These are phyloP conservation scores for Starmerella floricola DNA, from an alignment of 805 yeast genomes.

Conservation along the genomic window DNA sequence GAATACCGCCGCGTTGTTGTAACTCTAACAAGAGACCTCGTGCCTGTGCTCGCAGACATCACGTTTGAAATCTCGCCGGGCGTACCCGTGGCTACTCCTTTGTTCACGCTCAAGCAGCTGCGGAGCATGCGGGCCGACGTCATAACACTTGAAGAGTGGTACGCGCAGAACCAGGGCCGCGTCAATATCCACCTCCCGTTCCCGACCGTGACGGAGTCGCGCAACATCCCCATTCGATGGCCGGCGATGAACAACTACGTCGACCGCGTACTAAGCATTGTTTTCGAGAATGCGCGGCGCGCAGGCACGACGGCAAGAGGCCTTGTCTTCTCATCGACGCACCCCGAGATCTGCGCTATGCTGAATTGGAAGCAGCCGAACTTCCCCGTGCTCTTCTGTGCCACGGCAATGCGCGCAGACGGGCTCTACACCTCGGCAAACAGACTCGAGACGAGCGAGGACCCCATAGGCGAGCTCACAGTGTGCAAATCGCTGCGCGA, in stretches of 20 bases:
- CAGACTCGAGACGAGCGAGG: conserved; percentile 25
- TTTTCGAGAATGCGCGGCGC: conserved; percentile 62
- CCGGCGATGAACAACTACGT: conserved; percentile 57
- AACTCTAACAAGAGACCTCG: conserved; percentile 66
- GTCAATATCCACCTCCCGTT: conserved; percentile 24
- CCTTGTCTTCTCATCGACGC: conserved; percentile 71
- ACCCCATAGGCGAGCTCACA: conserved; percentile 21
- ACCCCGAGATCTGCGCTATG: conserved; percentile 82
- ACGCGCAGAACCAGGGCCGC: conserved; percentile 18
- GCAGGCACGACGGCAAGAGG: conserved; percentile 31
- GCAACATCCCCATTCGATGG: conserved; percentile 20
- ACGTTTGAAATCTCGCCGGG: conserved; percentile 66
- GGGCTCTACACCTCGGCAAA: conserved; percentile 23
- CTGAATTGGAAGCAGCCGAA: conserved; percentile 98
- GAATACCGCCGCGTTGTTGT: conserved; percentile 59
- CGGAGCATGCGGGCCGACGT: conserved; percentile 15
- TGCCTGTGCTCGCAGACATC: conserved; percentile 51
- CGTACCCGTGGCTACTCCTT: conserved; percentile 35
- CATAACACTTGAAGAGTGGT: conserved; percentile 24
- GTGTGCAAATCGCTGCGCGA: conserved; percentile 55
- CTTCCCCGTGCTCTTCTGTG: conserved; percentile 80
- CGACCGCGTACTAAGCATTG: conserved; percentile 55
- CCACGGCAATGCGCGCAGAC: conserved; percentile 36
- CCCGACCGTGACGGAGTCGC: conserved; percentile 21
- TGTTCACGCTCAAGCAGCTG: conserved; percentile 23